Base-by-base conservation (phyloP, 768 basidiomycete species). In the Macrolepiota albuminosa region DNA sequence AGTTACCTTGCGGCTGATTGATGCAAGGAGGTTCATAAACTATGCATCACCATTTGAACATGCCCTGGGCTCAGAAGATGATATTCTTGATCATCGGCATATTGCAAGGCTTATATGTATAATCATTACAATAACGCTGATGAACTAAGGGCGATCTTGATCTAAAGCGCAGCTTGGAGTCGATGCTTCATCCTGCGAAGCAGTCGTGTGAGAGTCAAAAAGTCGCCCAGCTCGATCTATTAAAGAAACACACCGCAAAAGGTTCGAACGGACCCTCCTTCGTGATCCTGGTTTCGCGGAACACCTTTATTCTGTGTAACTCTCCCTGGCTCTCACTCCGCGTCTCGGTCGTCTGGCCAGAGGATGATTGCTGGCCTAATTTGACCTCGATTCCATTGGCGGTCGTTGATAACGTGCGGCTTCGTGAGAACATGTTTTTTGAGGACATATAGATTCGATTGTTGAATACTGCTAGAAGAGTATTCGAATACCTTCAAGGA, bases 381-480 rank as follows among this genome's bases (percentile, higher is more conserved):
- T 46, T 59, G 45, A 62, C 39, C 21, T 59, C 58, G 14, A 62
- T 56, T n/a, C 54, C 58, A 21, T 29, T 43, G 8, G n/a, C 7
- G n/a, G n/a, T 59, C 2, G 54, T 49, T 0, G 59, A 34, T 45
- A 37, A 26, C 6, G 55, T 45, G 21, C 29, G 54, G 7, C 52
- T 53, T 34, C 59, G 43, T 11, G 46, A 33, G 8, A 57, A n/a
- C 21, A 60, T 29, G 14, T 59, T 59, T 34, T 48, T 59, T 18
- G 59, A 54, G 1, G 58, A 53, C 62, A 63, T 60, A 47, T 60
- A 63, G 1, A 63, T 52, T 21, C 62, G 62, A 31, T 63, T 63
- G 53, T 63, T 63, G 52, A 63, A 63, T 18, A 63, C 56, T 4
- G 62, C 58, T 26, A 63, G 33, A 7, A 63, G 62, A 26, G 62